Conservation (phyloP, 2,329 filamentous ascomycete species). For the Sordariomycetes sp. region DNA sequence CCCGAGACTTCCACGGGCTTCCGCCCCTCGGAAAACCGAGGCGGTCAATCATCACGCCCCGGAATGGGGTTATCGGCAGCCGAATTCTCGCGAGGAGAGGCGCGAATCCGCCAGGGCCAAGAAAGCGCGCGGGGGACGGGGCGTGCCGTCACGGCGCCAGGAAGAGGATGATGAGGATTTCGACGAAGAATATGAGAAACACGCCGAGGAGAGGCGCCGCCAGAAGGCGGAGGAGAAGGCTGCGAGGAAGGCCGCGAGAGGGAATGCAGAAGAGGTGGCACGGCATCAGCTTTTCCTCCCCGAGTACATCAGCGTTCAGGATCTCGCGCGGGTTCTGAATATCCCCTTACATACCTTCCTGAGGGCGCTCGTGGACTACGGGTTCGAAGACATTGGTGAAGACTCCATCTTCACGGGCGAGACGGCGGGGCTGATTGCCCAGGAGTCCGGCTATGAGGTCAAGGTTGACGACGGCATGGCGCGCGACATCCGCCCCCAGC, state of each 20-base stretch:
- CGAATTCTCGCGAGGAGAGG: not conserved
- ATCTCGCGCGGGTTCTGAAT: constrained; percentile 65
- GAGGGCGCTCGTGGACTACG: constrained; percentile 66
- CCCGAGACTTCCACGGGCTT: not conserved
- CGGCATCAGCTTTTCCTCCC: constrained; percentile 61
- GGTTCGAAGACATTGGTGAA: constrained; percentile 74
- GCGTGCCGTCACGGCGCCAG: not conserved
- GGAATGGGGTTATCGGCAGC: not conserved
- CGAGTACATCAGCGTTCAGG: constrained; percentile 82
- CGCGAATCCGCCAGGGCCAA: not conserved
- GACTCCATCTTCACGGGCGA: constrained; percentile 87
- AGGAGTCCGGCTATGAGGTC: constrained; percentile 88
- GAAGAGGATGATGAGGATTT: constrained; percentile 21
- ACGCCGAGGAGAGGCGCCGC: constrained; percentile 25
- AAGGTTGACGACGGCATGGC: constrained; percentile 56
- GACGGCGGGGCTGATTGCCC: constrained; percentile 78
- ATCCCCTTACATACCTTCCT: constrained; percentile 64
- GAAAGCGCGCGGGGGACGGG: not conserved
- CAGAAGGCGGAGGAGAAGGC: constrained; percentile 24
- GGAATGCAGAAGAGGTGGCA: constrained; percentile 28
- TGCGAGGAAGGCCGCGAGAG: constrained; percentile 7
- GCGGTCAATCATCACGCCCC: not conserved
- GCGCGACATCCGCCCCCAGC: constrained; percentile 62
- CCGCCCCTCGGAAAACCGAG: not conserved
- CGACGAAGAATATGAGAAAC: constrained; percentile 24